These are phyloP conservation scores for Aegilops umbellulata DNA, from an alignment of 176 grass and related monocot genomes.

Conservation along the genomic window DNA sequence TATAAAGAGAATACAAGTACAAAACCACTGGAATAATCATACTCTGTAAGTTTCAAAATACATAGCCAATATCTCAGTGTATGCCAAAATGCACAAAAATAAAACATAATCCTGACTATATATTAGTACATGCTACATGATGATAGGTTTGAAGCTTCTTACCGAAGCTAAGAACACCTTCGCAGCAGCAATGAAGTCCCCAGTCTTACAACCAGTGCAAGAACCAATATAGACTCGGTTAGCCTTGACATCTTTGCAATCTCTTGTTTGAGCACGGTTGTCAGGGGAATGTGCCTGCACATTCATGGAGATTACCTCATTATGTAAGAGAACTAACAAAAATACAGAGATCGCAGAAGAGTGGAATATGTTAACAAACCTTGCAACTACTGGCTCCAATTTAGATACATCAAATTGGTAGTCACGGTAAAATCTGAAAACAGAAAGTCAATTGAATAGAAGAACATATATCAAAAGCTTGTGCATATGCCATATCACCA, in stretches of 20 bases:
- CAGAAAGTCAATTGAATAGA: slow-evolving; percentile 1
- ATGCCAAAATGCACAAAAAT: neutral
- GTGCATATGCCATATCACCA: too few relatives aligned
- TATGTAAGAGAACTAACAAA: slow-evolving; percentile 13
- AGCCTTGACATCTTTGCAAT: too few relatives aligned
- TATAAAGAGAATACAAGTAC: neutral
- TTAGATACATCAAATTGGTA: slow-evolving; percentile 40
- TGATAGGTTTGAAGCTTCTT: slow-evolving; percentile 22
- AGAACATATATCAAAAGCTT: neutral
- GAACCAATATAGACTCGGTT: too few relatives aligned
- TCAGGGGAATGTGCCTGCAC: slow-evolving; percentile 89
- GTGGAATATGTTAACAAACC: slow-evolving; percentile 33
- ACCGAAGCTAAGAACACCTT: slow-evolving; percentile 81
- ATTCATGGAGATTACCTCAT: neutral
- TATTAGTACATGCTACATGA: neutral
- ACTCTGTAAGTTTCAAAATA: neutral
- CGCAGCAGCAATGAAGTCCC: slow-evolving; percentile 87
- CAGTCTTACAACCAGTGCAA: slow-evolving; percentile 91
- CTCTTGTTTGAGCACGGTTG: slow-evolving; percentile 34
- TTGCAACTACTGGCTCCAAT: slow-evolving; percentile 90
- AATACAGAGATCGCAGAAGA: neutral
- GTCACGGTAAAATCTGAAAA: slow-evolving; percentile 28
- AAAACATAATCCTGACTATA: neutral
- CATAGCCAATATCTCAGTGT: neutral
- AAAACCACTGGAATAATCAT: neutral